A percentile compares a stretch with the other conserved stretches of the same genome.
phyloP scores from a whole-genome alignment of 495 filamentous ascomycete species.

The Recurvomyces mirabilis region DNA sequence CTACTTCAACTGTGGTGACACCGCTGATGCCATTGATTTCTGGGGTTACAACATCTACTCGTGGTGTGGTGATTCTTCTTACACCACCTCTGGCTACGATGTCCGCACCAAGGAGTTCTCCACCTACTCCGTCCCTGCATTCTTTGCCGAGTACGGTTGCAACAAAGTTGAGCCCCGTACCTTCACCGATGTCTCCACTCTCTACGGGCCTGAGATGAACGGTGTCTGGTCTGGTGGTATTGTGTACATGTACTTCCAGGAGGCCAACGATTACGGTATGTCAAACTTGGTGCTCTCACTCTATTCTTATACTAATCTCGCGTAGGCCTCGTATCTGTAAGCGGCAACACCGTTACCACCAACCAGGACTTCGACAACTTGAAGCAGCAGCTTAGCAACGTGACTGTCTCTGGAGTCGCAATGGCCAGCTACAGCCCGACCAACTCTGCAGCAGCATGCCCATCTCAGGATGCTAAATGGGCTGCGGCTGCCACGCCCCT shows the following conservation, averaged over 20 bases:
- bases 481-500: conserved; percentile 50
- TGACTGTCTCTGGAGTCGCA: conserved; percentile 52
- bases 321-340: conserved; percentile 54
- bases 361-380: conserved; percentile 66
- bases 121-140: conserved; percentile 80
- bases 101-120: conserved; percentile 69
- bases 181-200: conserved; percentile 76
- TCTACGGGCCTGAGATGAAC: conserved; percentile 75
- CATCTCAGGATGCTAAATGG: conserved; percentile 54
- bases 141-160: conserved; percentile 98
- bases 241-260: conserved; percentile 84
- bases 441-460: conserved; percentile 67
- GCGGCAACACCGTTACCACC: conserved; percentile 43
- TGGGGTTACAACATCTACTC: conserved; percentile 99
- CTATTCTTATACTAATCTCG: not conserved
- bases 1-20: conserved; percentile 82
- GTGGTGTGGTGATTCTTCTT: conserved; percentile 82
- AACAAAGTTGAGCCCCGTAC: conserved; percentile 62
- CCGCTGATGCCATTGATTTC: conserved; percentile 65
- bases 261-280: conserved; percentile 77
- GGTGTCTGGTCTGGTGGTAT: conserved; percentile 75
- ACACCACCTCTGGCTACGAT: conserved; percentile 62
- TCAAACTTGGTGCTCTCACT: not conserved
- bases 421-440: conserved; percentile 62
- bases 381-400: conserved; percentile 55